A percentile compares a stretch with the other conserved stretches of the same genome.
These are phyloP conservation scores for Glonium stellatum DNA, from an alignment of 495 filamentous ascomycete species.

Conservation along the genomic window DNA sequence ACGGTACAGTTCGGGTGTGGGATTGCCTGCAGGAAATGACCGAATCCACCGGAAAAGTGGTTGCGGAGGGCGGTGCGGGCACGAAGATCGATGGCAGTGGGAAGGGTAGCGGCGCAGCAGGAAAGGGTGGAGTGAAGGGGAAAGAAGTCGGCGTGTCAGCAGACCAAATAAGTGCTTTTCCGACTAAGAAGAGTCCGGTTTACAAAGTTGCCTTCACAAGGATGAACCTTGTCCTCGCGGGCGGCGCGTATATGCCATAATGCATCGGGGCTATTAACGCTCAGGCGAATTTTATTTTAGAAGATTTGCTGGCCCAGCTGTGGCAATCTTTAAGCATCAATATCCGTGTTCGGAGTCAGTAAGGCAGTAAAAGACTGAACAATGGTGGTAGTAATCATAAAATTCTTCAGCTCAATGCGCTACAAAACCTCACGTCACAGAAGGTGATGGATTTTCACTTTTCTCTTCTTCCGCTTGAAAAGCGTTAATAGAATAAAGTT, in stretches of 20 bases:
- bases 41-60: slow-evolving; percentile 5
- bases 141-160: slow-evolving; percentile 86
- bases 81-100: slow-evolving; percentile 14
- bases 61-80: slow-evolving; percentile 9
- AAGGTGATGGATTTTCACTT: no score
- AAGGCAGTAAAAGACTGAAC: no score
- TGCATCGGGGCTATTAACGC: no score
- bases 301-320: no score
- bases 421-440: no score
- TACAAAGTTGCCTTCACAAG: slow-evolving; percentile 88
- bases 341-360: no score
- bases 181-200: slow-evolving; percentile 92
- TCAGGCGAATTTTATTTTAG: no score
- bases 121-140: slow-evolving; percentile 57
- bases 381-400: no score
- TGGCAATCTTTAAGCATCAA: no score
- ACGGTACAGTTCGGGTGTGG: slow-evolving; percentile 89
- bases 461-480: no score
- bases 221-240: slow-evolving; percentile 86
- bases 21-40: slow-evolving; percentile 44
- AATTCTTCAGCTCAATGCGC: no score
- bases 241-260: slow-evolving; percentile 67
- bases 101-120: slow-evolving; percentile 49
- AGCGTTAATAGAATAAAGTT: no score
- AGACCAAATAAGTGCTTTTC: slow-evolving; percentile 88